phyloP scores from a whole-genome alignment of 2,329 filamentous ascomycete genomes.

The Ophiosphaerella herpotricha region DNA sequence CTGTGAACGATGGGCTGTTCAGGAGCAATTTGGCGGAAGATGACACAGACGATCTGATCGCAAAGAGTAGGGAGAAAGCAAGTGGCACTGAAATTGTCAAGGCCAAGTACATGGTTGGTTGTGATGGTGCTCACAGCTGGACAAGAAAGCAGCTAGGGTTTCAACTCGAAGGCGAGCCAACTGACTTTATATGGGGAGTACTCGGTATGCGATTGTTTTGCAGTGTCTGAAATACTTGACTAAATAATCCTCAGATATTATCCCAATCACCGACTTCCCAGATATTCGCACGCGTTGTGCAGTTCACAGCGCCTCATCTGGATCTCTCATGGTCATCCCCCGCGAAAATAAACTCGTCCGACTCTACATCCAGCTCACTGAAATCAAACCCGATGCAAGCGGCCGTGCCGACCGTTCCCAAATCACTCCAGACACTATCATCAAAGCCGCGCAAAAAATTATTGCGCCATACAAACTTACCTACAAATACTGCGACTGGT shows the following conservation, averaged over 20 bases:
- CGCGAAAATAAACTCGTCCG: constrained; percentile 67
- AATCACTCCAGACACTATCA: constrained; percentile 67
- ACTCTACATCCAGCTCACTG: constrained; percentile 67
- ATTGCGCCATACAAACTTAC: constrained; percentile 69
- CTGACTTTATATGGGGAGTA: constrained; percentile 59
- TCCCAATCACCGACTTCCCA: constrained; percentile 62
- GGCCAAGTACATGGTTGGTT: constrained; percentile 69
- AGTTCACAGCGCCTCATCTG: constrained; percentile 60
- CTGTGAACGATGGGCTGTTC: constrained; percentile 59
- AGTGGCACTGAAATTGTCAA: constrained; percentile 52
- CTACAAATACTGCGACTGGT: constrained; percentile 69
- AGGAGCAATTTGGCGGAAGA: constrained; percentile 63
- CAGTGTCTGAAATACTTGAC: not conserved
- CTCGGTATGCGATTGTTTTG: constrained; percentile 38
- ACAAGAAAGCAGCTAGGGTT: constrained; percentile 63
- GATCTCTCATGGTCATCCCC: constrained; percentile 68
- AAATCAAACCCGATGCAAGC: constrained; percentile 50
- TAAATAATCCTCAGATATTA: constrained; percentile 46
- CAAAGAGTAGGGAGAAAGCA: constrained; percentile 44
- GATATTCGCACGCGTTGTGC: constrained; percentile 64
- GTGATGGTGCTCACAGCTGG: constrained; percentile 71
- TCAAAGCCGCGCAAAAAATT: constrained; percentile 66
- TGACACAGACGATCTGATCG: constrained; percentile 60
- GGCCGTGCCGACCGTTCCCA: constrained; percentile 61
- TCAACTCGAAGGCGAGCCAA: constrained; percentile 60